Base-by-base conservation (phyloP, 805 yeast genomes). In the Saturnispora sekii region DNA sequence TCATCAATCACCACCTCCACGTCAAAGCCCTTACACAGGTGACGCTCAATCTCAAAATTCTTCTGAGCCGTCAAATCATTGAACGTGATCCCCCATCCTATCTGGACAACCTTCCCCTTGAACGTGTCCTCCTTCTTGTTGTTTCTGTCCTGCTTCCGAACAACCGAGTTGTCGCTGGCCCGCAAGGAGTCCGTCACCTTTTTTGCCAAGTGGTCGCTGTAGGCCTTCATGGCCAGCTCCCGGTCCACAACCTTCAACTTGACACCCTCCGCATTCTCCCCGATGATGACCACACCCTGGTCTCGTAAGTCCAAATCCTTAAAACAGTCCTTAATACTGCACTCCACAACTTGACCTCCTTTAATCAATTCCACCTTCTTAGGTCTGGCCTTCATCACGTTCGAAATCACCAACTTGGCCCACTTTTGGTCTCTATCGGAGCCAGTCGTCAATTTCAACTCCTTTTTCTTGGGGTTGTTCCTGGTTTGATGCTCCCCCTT, bases 1-100 rank as follows among this genome's bases (percentile, higher is more conserved):
- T 67, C 66, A 46, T 69, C 76, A 16, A 74, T 48, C n/a, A 63
- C 60, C 10, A 72, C 54, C 15, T 64, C 62, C 5, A 73, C 65
- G 34, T 62, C 66, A 40, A 56, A 56, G 5, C 74, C 77, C 46
- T 69, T 74, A 32, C 63, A 61, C 47, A 76, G 50, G 15, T 73
- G 69, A 2, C 61, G 56, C 34, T 60, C 53, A 14, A 78, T 71
- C 52, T 78, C 84, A 44, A 67, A 65, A 11, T 63, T 61, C 54
- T 78, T 78, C 48, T 78, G 84, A 33, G 70, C 68, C 26, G 54
- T 57, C 46, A 78, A 60, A 57, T 78, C 84, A 35, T 70, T 68
- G 31, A 62, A 58, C n/a, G 72, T 69, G 16, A 77, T 77, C 39
- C 72, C 69, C 83, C 83, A 78, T 10, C 77, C 68, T 3, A 78